phyloP scores from a whole-genome alignment of 2,329 filamentous ascomycete genomes.

The Talaromyces sp. region DNA sequence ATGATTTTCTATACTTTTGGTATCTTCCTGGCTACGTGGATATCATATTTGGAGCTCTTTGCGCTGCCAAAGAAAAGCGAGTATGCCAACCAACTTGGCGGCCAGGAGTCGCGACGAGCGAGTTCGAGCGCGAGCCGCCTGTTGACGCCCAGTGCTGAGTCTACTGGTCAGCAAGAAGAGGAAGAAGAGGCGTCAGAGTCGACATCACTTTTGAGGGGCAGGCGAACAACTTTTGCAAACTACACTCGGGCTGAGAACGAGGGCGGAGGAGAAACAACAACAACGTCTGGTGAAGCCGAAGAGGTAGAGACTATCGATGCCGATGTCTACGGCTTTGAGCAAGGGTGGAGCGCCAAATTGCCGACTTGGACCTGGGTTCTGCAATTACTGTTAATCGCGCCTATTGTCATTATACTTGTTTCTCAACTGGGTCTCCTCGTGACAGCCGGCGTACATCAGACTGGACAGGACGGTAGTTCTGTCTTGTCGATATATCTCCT shows the following conservation, averaged over 20 bases:
- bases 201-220: slow-evolving; percentile 50
- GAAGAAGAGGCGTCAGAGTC: slow-evolving; percentile 46
- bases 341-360: slow-evolving; percentile 74
- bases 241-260: slow-evolving; percentile 38
- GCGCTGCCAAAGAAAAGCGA: slow-evolving; percentile 64
- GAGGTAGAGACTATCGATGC: slow-evolving; percentile 23
- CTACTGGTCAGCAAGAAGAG: slow-evolving; percentile 27
- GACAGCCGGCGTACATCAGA: slow-evolving; percentile 69
- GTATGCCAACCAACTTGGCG: slow-evolving; percentile 56
- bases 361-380: slow-evolving; percentile 82
- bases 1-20: slow-evolving; percentile 73
- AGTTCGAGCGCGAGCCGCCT: slow-evolving; percentile 37
- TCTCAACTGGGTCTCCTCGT: slow-evolving; percentile 70
- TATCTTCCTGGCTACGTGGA: slow-evolving; percentile 65
- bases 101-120: slow-evolving; percentile 21
- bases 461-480: slow-evolving; percentile 73
- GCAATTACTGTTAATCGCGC: slow-evolving; percentile 74
- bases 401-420: slow-evolving; percentile 69
- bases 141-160: slow-evolving; percentile 37
- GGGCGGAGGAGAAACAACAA: slow-evolving; percentile 16
- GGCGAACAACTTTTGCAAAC: slow-evolving; percentile 50
- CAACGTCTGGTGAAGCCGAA: slow-evolving; percentile 18
- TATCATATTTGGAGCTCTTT: slow-evolving; percentile 76
- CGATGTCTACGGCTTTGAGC: slow-evolving; percentile 62
- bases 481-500: slow-evolving; percentile 66